phyloP scores from a whole-genome alignment of 164 flowering plant species.

The Chloranthus sessilifolius region DNA sequence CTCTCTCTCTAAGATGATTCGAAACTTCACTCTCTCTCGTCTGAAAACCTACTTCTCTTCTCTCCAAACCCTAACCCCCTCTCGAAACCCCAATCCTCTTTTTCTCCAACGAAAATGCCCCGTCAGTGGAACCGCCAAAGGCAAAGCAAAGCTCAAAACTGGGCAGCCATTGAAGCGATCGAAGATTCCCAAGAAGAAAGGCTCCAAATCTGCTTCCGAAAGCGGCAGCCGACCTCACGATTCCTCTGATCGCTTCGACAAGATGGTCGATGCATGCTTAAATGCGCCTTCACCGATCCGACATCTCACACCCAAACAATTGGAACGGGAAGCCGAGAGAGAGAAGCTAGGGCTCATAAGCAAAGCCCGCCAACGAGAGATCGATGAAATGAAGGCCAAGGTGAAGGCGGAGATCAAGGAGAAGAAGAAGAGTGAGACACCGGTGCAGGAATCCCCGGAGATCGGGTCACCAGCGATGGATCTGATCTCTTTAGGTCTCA shows the following conservation, averaged over 20 bases:
- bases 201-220: slow-evolving; percentile 5
- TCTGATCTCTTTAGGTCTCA: slow-evolving; percentile 63
- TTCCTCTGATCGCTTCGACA: slow-evolving; percentile 17
- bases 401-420: too few species aligned
- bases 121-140: slow-evolving; percentile 87
- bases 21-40: too few species aligned
- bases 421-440: too few species aligned
- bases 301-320: slow-evolving; percentile 41
- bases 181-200: slow-evolving; percentile 26
- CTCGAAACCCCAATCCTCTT: too few species aligned
- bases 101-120: too few species aligned
- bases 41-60: too few species aligned
- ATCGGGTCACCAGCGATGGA: slow-evolving; percentile 85
- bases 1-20: too few species aligned
- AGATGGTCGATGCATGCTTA: slow-evolving; percentile 52
- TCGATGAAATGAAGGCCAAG: slow-evolving; percentile 36
- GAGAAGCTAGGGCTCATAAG: slow-evolving; percentile 78
- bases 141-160: slow-evolving; percentile 54
- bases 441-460: slow-evolving; percentile 19
- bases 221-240: slow-evolving; percentile 23
- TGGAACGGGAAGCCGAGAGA: slow-evolving; percentile 59
- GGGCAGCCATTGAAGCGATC: slow-evolving; percentile 49
- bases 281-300: slow-evolving; percentile 64
- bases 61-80: too few species aligned
- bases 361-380: slow-evolving; percentile 56